Conservation (phyloP, 73 alveolate species). For the Diophrys appendiculata region DNA sequence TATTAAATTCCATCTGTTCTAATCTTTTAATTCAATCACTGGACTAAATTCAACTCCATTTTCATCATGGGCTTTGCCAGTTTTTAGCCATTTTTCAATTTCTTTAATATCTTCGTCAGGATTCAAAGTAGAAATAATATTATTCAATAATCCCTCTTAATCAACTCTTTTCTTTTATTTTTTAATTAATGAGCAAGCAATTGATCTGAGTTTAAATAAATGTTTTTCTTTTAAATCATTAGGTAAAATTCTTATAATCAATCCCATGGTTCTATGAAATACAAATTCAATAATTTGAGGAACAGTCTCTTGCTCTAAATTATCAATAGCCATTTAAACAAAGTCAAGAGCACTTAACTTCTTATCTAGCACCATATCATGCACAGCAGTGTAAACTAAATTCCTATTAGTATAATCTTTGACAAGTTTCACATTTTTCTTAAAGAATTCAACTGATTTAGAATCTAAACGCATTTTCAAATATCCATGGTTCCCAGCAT, state of each 20-base stretch:
- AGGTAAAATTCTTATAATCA: background rate
- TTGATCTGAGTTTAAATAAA: too few species aligned
- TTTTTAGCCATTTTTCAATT: too few species aligned
- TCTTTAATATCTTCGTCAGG: too few species aligned
- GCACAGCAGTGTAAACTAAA: constrained; percentile 19
- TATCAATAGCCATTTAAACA: constrained; percentile 13
- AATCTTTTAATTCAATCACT: too few species aligned
- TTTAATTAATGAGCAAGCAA: too few species aligned
- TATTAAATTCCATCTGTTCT: too few species aligned
- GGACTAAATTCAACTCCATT: too few species aligned
- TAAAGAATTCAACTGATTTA: constrained; percentile 47
- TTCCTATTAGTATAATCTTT: constrained; percentile 26
- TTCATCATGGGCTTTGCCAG: too few species aligned
- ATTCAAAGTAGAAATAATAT: too few species aligned
- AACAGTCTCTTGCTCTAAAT: constrained; percentile 7
- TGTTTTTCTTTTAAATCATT: background rate
- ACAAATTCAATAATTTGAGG: constrained; percentile 1
- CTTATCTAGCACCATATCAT: constrained; percentile 4
- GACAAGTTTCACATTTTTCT: constrained; percentile 4
- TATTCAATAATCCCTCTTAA: too few species aligned
- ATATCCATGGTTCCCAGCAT: constrained; percentile 80
- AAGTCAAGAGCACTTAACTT: constrained; percentile 9
- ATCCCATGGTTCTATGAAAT: constrained; percentile 3
- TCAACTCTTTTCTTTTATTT: too few species aligned
- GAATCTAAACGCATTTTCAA: constrained; percentile 71